Conservation (phyloP, 495 filamentous ascomycete species). For the Hapsidospora chrysogenum region DNA sequence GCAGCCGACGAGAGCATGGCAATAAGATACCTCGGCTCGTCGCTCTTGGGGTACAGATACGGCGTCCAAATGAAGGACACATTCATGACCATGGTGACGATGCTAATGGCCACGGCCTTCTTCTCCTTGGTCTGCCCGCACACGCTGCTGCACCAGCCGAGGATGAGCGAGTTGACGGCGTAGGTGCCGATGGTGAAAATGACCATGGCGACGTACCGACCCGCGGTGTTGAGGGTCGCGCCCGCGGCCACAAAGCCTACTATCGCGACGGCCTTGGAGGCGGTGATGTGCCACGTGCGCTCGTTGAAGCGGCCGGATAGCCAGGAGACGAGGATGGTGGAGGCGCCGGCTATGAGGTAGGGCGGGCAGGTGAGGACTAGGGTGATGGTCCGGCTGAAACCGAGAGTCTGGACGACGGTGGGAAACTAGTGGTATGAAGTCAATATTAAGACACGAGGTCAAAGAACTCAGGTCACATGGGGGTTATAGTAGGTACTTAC, state of each 20-base stretch:
- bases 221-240: constrained; percentile 21
- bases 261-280: constrained; percentile 18
- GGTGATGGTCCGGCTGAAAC: constrained; percentile 19
- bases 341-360: constrained; percentile 22
- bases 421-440: constrained; percentile 30
- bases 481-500: constrained; percentile 9
- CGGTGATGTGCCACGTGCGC: constrained; percentile 30
- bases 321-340: constrained; percentile 18
- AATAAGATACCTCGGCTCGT: constrained; percentile 1
- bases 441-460: no score
- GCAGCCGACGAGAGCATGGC: constrained; percentile 1
- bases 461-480: no score
- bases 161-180: constrained; percentile 24
- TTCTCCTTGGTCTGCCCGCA: constrained; percentile 25
- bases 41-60: neutral
- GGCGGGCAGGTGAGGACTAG: constrained; percentile 29
- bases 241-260: constrained; percentile 23
- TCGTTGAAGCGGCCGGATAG: constrained; percentile 26
- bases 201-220: constrained; percentile 23
- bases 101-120: constrained; percentile 24
- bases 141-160: constrained; percentile 22
- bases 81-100: constrained; percentile 24
- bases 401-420: constrained; percentile 19
- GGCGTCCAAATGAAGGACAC: constrained; percentile 4
- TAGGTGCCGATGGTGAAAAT: constrained; percentile 26